Evolutionary conservation across 495 filamentous ascomycete species (phyloP).

Genomic region (Penicillium parvum): DNA sequence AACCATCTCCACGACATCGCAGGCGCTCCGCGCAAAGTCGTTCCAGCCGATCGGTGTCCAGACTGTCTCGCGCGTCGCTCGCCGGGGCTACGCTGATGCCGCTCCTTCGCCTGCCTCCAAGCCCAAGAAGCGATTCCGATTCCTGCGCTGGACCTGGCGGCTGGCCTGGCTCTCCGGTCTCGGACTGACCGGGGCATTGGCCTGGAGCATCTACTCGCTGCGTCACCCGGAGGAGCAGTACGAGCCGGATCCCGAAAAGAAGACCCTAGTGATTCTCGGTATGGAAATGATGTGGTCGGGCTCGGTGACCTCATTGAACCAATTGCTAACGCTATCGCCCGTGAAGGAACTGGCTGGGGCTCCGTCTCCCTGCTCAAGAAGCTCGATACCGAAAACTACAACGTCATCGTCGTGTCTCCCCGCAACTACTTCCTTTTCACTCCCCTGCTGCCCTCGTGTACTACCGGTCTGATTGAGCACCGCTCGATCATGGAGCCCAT

Average conservation of each 20-base stretch:
- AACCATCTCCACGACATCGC: conserved; percentile 31
- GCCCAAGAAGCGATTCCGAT: conserved; percentile 44
- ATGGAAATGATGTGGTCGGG: conserved; percentile 36
- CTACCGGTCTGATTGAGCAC: conserved; percentile 95
- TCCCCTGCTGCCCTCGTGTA: conserved; percentile 92
- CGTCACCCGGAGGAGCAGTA: conserved; percentile 78
- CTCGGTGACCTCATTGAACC: not conserved
- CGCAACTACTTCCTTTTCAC: conserved; percentile 99
- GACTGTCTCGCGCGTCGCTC: conserved; percentile 30
- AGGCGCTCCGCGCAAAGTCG: conserved; percentile 23
- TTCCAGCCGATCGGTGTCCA: conserved; percentile 21
- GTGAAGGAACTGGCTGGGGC: conserved; percentile 88
- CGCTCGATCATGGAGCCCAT: conserved; percentile 99
- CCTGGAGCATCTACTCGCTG: conserved; percentile 75
- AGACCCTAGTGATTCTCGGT: conserved; percentile 96
- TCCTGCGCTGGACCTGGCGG: conserved; percentile 71
- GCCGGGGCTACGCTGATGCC: conserved; percentile 41
- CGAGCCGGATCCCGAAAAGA: conserved; percentile 81
- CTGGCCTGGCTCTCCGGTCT: conserved; percentile 65
- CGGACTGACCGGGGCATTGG: conserved; percentile 62
- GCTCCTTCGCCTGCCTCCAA: conserved; percentile 35
- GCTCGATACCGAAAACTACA: conserved; percentile 97
- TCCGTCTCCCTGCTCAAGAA: conserved; percentile 96
- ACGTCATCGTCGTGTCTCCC: conserved; percentile 90
- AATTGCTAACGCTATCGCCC: conserved; percentile 18